These are phyloP conservation scores for Pterulicium gracile DNA, from an alignment of 1,284 basidiomycete genomes.

Conservation along the genomic window DNA sequence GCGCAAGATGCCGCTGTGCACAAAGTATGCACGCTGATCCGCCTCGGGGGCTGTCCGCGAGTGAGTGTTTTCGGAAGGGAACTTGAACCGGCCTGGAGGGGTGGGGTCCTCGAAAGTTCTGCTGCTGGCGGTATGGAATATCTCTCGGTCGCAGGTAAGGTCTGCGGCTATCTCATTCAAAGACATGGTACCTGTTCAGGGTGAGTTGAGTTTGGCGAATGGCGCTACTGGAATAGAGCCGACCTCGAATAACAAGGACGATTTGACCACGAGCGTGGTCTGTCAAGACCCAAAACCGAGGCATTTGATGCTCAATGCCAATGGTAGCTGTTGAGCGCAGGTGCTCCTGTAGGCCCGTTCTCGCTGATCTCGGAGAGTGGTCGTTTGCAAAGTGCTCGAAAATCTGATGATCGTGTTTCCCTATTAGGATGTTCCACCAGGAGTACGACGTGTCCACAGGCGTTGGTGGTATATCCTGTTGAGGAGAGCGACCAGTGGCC, in stretches of 20 bases:
- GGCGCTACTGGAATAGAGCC: background rate
- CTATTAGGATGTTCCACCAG: slow-evolving; percentile 72
- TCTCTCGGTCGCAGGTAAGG: slow-evolving; percentile 63
- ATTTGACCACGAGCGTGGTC: slow-evolving; percentile 63
- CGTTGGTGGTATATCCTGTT: slow-evolving; percentile 19
- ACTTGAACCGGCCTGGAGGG: slow-evolving; percentile 14
- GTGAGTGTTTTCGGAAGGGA: slow-evolving; percentile 11
- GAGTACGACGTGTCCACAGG: slow-evolving; percentile 33
- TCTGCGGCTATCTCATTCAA: slow-evolving; percentile 78
- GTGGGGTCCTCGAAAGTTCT: slow-evolving; percentile 23
- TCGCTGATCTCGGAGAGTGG: slow-evolving; percentile 13
- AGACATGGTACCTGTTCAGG: slow-evolving; percentile 57
- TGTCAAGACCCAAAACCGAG: slow-evolving; percentile 72
- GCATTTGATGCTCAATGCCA: slow-evolving; percentile 63
- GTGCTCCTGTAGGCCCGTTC: slow-evolving; percentile 16
- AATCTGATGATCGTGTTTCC: slow-evolving; percentile 69
- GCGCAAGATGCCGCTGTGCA: slow-evolving; percentile 71
- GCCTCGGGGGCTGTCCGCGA: slow-evolving; percentile 14
- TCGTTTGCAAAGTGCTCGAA: slow-evolving; percentile 47
- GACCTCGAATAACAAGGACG: slow-evolving; percentile 57
- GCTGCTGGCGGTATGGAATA: slow-evolving; percentile 43
- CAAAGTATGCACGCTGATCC: slow-evolving; percentile 36
- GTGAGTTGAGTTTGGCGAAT: slow-evolving; percentile 6
- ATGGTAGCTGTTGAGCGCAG: slow-evolving; percentile 34
- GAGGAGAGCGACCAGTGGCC: slow-evolving; percentile 34